Evolutionary conservation across 768 basidiomycete genomes (phyloP), one percentile per base, ranked within the genome.

Genomic region (Mycena rosella): DNA sequence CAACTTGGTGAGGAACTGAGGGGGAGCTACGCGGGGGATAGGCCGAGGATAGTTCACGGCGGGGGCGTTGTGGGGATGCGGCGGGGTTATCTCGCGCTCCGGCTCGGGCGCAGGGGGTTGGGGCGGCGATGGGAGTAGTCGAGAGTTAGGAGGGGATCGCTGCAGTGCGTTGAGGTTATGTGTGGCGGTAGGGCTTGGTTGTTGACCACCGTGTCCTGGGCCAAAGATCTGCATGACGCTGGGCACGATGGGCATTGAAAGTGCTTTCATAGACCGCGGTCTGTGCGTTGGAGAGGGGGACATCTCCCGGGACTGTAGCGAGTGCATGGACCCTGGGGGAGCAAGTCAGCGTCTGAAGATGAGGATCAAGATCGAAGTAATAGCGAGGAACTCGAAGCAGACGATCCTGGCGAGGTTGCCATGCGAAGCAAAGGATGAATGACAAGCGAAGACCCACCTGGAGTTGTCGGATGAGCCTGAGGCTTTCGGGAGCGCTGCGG

Each of bases 181-280:
- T 30, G 52, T 18, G 36, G 62, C 67, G 67, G 61, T 68, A 27
- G 67, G 67, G n/a, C 67, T 64, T 9, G 29, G 27, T 22, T 83
- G 82, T 74, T 85, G 84, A 55, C 77, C 76, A 67, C 81, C 68
- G 73, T 76, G 74, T 72, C 74, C 67, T 66, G 79, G 71, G 76
- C 81, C 78, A 74, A 87, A 89, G 18, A 89, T 78, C 69, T 88
- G 87, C 74, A 85, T 80, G 54, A 88, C 83, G 24, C 83, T 81
- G 27, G 90, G 88, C 6, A 89, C 87, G 74, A 87, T 79, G 63
- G 90, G 88, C 82, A 91, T 83, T 0, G 90, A 89, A 68, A 88
- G 86, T 1, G 88, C 74, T 72, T 91, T 91, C 26, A 83, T 73
- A 13, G 87, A 80, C 40, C 91, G 83, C 78, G 89, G 80, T 79